A percentile compares a stretch with the other conserved stretches of the same genome.
phyloP scores from a whole-genome alignment of 495 filamentous ascomycete genomes.

The Letharia columbiana region DNA sequence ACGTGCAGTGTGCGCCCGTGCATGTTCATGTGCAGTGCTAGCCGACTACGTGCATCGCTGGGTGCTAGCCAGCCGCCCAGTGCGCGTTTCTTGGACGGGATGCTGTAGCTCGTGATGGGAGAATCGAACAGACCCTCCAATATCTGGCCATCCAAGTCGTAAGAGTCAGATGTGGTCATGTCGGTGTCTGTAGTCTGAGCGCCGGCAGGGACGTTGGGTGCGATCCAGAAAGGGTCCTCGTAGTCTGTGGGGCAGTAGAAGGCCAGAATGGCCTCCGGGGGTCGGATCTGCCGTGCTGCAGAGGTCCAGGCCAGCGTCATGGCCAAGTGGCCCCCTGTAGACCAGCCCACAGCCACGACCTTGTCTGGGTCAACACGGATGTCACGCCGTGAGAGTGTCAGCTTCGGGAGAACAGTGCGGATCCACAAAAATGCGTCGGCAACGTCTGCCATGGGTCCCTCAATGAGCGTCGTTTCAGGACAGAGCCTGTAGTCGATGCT shows the following conservation, averaged over 20 bases:
- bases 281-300: slow-evolving; percentile 24
- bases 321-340: slow-evolving; percentile 45
- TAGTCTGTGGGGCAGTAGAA: slow-evolving; percentile 42
- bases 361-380: slow-evolving; percentile 20
- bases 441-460: slow-evolving; percentile 31
- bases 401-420: slow-evolving; percentile 31
- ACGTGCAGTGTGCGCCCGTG: slow-evolving; percentile 22
- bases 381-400: too few species aligned
- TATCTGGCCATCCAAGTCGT: slow-evolving; percentile 12
- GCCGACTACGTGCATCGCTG: too few species aligned
- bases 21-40: too few species aligned
- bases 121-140: slow-evolving; percentile 35
- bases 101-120: too few species aligned
- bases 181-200: not conserved
- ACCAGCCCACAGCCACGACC: slow-evolving; percentile 44
- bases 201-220: not conserved
- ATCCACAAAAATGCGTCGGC: slow-evolving; percentile 33
- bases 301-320: slow-evolving; percentile 41
- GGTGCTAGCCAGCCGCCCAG: too few species aligned
- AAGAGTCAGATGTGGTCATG: too few species aligned
- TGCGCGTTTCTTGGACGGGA: too few species aligned
- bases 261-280: slow-evolving; percentile 42
- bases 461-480: slow-evolving; percentile 40
- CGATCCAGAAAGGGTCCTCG: not conserved
- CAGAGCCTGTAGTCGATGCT: slow-evolving; percentile 50